Base-by-base conservation (phyloP, 768 basidiomycete species). In the Amanita inopinata region DNA sequence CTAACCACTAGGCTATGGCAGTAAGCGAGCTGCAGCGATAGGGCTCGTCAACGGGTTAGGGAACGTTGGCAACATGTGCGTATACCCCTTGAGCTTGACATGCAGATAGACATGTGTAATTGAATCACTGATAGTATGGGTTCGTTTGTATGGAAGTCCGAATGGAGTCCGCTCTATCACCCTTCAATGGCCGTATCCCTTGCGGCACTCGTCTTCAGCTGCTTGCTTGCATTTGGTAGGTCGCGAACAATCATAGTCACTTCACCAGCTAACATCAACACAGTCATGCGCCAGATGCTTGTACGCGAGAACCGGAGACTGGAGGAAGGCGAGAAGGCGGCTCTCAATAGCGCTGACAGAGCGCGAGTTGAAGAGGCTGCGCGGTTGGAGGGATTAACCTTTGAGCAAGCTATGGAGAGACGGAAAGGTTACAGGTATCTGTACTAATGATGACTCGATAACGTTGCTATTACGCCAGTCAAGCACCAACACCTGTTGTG, bases 121-220 rank as follows among this genome's bases (percentile, higher is more conserved):
- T 7, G 9, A 17, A 15, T 11, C 31, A 27, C n/a, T n/a, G 27
- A n/a, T 7, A 80, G 78, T 3, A 73, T 76, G 50, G 73, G 75
- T 2, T 78, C 77, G 0, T 80, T 71, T 50, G 66, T 70, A 0
- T 82, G 80, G 80, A 73, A 73, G 50, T 52, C 71, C 2, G 53
- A 55, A n/a, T 82, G 79, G 78, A 65, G 75, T 5, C 79, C 80
- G 0, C 50, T 66, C 46, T 82, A 81, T 50, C 77, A 78, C 36
- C 77, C 64, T 32, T 76, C 76, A 0, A 76, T 81, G 75, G 61
- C 64, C 30, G 76, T 82, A 39, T 61, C 61, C 2, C 53, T 66
- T 5, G 56, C 58, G 23, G 57, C 63, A 6, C 54, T 66, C 5
- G 61, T 57, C 19, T 57, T 64, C 14, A 61, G 60, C 45, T 56